Base-by-base conservation (phyloP, 2,329 filamentous ascomycete species). In the Verticillium dahliae region DNA sequence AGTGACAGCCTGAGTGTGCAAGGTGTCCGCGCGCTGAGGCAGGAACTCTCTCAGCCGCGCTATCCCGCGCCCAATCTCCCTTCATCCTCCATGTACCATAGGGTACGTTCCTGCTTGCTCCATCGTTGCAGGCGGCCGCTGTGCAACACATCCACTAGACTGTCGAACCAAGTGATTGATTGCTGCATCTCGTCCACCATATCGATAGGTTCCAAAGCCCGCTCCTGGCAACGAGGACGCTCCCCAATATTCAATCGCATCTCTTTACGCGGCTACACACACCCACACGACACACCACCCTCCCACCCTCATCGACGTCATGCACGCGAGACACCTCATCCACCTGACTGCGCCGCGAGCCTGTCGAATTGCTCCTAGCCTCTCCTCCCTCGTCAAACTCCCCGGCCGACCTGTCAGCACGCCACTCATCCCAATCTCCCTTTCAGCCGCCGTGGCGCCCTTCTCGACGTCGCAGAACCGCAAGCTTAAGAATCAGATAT, bases 401-500 rank as follows among this genome's bases (percentile, higher is more conserved):
- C 45, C 45, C 15, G 22, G 18, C 18, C 45, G 45, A 52, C 45
- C 45, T 52, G 45, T 22, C 45, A 22, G 11, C 13, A 33, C 38
- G 34, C 33, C 37, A 15, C 10, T 31, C n/a, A 18, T 38, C 1
- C 27, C 39, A 11, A n/a, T 27, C 3, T 33, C 39, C 7, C 18
- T 27, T 5, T 54, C 56, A 5, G 60, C 56, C n/a, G 33, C 54
- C 13, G 27, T 34, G 11, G 27, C 59, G 22, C 4, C 15, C 59
- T 65, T 67, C 52, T 63, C 64, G 56, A 60, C 65, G 33, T 57
- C 61, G 50, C 52, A 31, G 52, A 62, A 13, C 45, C 56, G 11
- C 56, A 61, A 68, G 41, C 67, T 68, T 58, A 74, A 70, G 66
- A 74, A 74, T 61, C 72, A 75, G 65, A 69, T 76, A 62, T 75